Evolutionary conservation across 306 rosid species (phyloP), one percentile per base, ranked within the genome.

Genomic region (Inga laurina): DNA sequence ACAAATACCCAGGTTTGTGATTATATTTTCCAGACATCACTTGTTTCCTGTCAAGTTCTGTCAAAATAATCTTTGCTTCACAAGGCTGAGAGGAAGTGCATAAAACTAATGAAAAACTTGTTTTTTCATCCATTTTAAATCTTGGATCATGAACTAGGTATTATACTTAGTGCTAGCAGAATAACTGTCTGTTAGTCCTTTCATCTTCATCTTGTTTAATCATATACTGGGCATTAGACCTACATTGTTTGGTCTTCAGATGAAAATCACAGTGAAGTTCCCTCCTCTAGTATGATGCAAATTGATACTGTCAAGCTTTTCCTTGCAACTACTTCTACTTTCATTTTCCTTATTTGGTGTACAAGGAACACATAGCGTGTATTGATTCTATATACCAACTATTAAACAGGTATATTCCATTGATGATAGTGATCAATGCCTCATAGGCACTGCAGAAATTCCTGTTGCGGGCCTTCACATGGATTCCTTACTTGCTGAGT

Each of bases 401-500:
- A 65, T 82, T 27, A 39, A 78, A 82, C 92, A 96, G 99, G 95
- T 96, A 52, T 96, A 96, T 87, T 93, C 97, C 82, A 94, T 96
- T 22, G 91, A 87, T 81, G 94, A 91, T 66, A 90, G 94, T 88
- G 97, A 94, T 78, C 99, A 94, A 81, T 96, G 99, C 88, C 99
- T 96, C 84, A 94, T 96, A 3, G 99, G 99, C 81, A 96, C 98
- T 59, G 97, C 99, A 82, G 99, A 96, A 94, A 96, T 96, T 88
- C 98, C 98, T 32, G 97, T 94, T 24, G 98, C 97, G 41, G 99
- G 98, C 56, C 94, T 96, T 87, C 99, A 96, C 78, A 96, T 96
- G 99, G 97, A 96, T 84, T 96, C 99, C 71, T 92, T 96, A 57
- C 89, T 96, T 83, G 37, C 97, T 46, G 95, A 86, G 78, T 90